These are phyloP conservation scores for Tricholomella constricta DNA, from an alignment of 768 basidiomycete genomes.

Conservation along the genomic window DNA sequence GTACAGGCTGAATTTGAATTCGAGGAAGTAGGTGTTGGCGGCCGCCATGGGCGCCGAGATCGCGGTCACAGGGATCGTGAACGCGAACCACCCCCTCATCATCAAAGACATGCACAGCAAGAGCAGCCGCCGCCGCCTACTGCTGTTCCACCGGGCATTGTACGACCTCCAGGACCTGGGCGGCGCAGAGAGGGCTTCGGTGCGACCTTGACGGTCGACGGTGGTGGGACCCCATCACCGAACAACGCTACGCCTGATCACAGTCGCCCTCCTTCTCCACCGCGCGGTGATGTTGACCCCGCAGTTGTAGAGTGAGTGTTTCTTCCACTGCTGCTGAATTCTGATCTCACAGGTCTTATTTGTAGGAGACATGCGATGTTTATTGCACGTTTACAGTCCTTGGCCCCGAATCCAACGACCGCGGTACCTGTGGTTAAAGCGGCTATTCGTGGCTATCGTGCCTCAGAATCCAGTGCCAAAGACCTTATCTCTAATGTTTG, in stretches of 20 bases:
- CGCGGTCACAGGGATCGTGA: slow-evolving; percentile 47
- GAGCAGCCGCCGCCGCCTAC: slow-evolving; percentile 10
- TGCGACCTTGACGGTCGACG: slow-evolving; percentile 49
- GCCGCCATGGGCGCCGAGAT: slow-evolving; percentile 44
- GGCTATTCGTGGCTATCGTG: slow-evolving; percentile 76
- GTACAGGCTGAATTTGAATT: slow-evolving; percentile 76
- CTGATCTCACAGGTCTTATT: neutral
- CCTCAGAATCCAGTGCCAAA: slow-evolving; percentile 74
- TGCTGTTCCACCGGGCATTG: slow-evolving; percentile 4
- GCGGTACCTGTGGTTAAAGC: slow-evolving; percentile 68
- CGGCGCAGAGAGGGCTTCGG: slow-evolving; percentile 68
- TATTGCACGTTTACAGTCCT: slow-evolving; percentile 57
- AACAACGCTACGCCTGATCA: slow-evolving; percentile 24
- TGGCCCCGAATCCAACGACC: slow-evolving; percentile 57
- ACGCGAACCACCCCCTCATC: slow-evolving; percentile 35
- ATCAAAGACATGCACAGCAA: slow-evolving; percentile 26
- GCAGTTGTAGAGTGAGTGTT: slow-evolving; percentile 53
- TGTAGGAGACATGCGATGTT: slow-evolving; percentile 69
- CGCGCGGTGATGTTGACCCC: slow-evolving; percentile 53
- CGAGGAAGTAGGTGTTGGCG: slow-evolving; percentile 39
- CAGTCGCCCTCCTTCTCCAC: slow-evolving; percentile 41
- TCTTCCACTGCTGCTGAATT: neutral
- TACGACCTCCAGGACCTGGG: slow-evolving; percentile 31
- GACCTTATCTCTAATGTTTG: slow-evolving; percentile 91
- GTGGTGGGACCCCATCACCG: slow-evolving; percentile 17